These are phyloP conservation scores for Fusarium sacchari DNA, from an alignment of 2,329 filamentous ascomycete genomes.

Conservation along the genomic window DNA sequence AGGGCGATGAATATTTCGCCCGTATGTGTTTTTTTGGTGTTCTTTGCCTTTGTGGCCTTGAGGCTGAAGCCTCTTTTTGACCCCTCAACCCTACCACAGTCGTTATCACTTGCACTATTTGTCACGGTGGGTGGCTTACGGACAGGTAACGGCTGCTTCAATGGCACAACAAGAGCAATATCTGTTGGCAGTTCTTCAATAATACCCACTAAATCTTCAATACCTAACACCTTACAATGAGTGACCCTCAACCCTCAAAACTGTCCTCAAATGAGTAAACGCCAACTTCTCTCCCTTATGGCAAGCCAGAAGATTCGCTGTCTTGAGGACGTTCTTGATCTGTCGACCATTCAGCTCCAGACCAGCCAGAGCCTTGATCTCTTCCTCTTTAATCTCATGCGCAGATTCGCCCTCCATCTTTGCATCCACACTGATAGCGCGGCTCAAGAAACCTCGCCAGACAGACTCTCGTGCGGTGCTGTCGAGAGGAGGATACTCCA, in stretches of 20 bases:
- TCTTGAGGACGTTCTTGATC: slow-evolving; percentile 62
- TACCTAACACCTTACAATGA: slow-evolving; percentile 34
- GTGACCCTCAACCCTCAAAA: slow-evolving; percentile 45
- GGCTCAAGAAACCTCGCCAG: slow-evolving; percentile 54
- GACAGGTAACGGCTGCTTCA: not conserved
- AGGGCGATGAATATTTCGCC: no score
- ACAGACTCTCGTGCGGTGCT: slow-evolving; percentile 49
- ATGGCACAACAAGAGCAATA: not conserved
- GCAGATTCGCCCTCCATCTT: slow-evolving; percentile 39
- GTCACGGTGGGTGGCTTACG: not conserved
- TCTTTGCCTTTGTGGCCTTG: no score
- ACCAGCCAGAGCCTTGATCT: slow-evolving; percentile 50
- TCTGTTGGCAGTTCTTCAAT: not conserved
- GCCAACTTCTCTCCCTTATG: slow-evolving; percentile 46
- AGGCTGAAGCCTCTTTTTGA: no score
- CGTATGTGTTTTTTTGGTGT: no score
- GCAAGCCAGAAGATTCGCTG: slow-evolving; percentile 46
- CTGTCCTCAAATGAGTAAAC: slow-evolving; percentile 45
- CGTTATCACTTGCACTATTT: not conserved
- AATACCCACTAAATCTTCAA: not conserved
- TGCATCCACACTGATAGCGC: slow-evolving; percentile 39
- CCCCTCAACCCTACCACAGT: no score
- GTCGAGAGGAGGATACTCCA: slow-evolving; percentile 58
- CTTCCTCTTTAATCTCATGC: slow-evolving; percentile 45
- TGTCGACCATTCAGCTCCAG: slow-evolving; percentile 60